Base-by-base conservation (phyloP, 768 basidiomycete species). In the Tylopilus vinaceipallidus region DNA sequence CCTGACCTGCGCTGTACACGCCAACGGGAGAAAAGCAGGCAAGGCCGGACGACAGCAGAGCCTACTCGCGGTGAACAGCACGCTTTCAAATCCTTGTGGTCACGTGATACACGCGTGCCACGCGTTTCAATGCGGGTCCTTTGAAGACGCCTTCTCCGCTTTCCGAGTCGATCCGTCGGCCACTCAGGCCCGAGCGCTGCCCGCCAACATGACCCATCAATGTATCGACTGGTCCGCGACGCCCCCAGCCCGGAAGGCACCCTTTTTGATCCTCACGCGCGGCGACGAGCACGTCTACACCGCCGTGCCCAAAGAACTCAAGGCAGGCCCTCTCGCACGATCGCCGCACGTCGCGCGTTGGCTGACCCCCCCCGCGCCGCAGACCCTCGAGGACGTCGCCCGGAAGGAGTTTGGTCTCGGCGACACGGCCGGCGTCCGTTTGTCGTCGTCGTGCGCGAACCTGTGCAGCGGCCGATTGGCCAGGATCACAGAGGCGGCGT, bases 201-300 rank as follows among this genome's bases (percentile, higher is more conserved):
- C 6, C 16, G 12, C 13, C 22, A n/a, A 2, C 33, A 67, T 64
- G 63, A 30, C 39, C 8, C 65, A 67, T 50, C n/a, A 61, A 16
- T 67, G 65, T 50, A 20, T 61, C 5, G 57, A 67, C 47, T 69
- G 65, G 65, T 43, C 52, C 0, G n/a, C 41, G 3, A 45, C 0
- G 3, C 61, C 61, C 0, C 65, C 65, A n/a, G 32, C 37, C 0
- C 55, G 63, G 0, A 66, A 59, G 32, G 27, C 30, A 6, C 59
- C 61, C 0, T 33, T 63, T 24, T 14, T 67, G 16, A 20, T 65
- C 40, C 60, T 65, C 50, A 38, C 29, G 0, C 24, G 17, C 1
- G 65, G 60, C 0, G 43, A 54, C 33, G 45, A 56, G 2, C 50
- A 33, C 11, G 44, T 67, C 2, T 65, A 67, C 43, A 47, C 60